Base-by-base conservation (phyloP, 176 grass and related monocot genomes). In the Tillandsia fasciculata region DNA sequence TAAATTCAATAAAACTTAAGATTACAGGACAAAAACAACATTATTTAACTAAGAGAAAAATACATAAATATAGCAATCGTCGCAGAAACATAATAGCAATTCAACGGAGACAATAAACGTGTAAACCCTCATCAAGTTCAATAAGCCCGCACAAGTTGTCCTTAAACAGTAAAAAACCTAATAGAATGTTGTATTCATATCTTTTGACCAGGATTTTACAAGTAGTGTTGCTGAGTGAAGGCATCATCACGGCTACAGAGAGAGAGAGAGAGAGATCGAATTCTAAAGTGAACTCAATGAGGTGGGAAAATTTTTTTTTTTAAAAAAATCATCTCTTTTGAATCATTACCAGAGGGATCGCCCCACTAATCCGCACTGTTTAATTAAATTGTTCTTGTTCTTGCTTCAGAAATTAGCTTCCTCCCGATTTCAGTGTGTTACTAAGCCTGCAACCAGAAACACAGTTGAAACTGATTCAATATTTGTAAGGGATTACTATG, bases 351-450 rank as follows among this genome's bases (percentile, higher is more conserved):
- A 61, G 22, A 61, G 56, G 15, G 15, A 61, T 42, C 56, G 2
- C 17, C 22, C 56, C 7, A 61, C 56, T 20, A 17, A 11, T 26
- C 7, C 2, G 10, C 48, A 52, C 18, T 11, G 11, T 51, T 24
- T 49, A 51, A 65, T 51, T 54, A 28, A 49, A 52, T 64, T 27
- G 28, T 68, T 51, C 10, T 51, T 51, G 22, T 65, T 52, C 66
- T 53, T 12, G 48, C 67, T 67, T 64, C 70, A 79, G 72, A 57
- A 63, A 80, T 85, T 90, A 87, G 77, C 89, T 79, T 76, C 92
- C 83, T 86, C 89, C 86, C 9, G 89, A 86, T 72, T 90, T 92
- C 6, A 92, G 82, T 57, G 88, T 84, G 66, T 96, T 96, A 84
- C 92, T 92, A 77, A 96, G 92, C 92, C 92, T 96, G 86, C 80